These are phyloP conservation scores for Lactarius tabidus DNA, from an alignment of 768 basidiomycete species.

Conservation along the genomic window DNA sequence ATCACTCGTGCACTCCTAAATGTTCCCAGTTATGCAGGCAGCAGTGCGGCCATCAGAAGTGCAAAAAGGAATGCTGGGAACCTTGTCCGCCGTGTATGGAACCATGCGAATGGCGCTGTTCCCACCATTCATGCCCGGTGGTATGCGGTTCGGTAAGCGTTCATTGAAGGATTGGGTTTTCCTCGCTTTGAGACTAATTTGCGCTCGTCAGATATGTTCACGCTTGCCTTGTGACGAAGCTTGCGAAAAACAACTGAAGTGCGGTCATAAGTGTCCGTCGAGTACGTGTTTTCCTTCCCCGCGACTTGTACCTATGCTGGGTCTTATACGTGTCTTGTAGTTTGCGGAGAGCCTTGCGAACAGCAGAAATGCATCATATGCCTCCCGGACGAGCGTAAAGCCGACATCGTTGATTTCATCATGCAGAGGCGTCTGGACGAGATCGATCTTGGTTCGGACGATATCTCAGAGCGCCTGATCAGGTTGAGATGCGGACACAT, in stretches of 20 bases:
- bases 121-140: slow-evolving; percentile 34
- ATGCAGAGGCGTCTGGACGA: slow-evolving; percentile 32
- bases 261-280: slow-evolving; percentile 39
- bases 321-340: slow-evolving; percentile 23
- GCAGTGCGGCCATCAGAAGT: slow-evolving; percentile 32
- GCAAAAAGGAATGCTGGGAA: slow-evolving; percentile 32
- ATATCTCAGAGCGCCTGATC: slow-evolving; percentile 32
- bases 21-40: slow-evolving; percentile 31
- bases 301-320: neutral
- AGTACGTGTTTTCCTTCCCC: slow-evolving; percentile 26
- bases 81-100: slow-evolving; percentile 36
- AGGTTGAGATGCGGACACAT: slow-evolving; percentile 36
- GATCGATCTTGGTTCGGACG: slow-evolving; percentile 28
- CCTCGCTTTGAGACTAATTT: neutral
- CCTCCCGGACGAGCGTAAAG: slow-evolving; percentile 26
- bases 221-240: slow-evolving; percentile 37
- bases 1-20: slow-evolving; percentile 30
- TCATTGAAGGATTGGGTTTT: neutral
- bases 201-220: slow-evolving; percentile 33
- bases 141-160: slow-evolving; percentile 37
- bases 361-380: slow-evolving; percentile 35
- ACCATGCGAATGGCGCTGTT: slow-evolving; percentile 35
- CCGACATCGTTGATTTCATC: slow-evolving; percentile 38
- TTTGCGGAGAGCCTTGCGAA: slow-evolving; percentile 39
- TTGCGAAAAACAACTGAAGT: slow-evolving; percentile 32